Evolutionary conservation across 305 asterid genomes (phyloP).

Genomic region (Fraxinus sp.): DNA sequence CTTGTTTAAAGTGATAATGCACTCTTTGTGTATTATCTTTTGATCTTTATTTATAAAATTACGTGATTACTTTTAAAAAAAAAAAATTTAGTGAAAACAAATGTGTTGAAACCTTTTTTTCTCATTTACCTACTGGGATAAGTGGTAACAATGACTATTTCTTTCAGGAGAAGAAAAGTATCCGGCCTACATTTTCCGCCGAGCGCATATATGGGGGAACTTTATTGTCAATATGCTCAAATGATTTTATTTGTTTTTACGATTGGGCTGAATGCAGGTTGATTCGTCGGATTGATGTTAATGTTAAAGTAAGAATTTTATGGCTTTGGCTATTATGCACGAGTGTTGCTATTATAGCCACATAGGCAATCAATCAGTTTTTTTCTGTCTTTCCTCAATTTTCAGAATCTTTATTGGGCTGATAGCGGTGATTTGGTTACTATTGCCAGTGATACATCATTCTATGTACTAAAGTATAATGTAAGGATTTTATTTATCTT

Average conservation of each 20-base stretch:
- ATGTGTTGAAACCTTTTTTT: conserved; percentile 1
- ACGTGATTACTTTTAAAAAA: too few species aligned
- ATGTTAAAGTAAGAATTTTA: conserved; percentile 70
- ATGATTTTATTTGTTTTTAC: conserved; percentile 90
- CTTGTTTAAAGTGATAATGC: too few species aligned
- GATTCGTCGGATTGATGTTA: conserved; percentile 89
- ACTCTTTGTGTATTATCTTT: too few species aligned
- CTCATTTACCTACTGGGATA: conserved; percentile 18
- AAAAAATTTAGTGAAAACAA: neutral
- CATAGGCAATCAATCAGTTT: neutral
- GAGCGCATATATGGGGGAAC: conserved; percentile 91
- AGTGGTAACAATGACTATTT: conserved; percentile 26
- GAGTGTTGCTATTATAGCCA: conserved; percentile 25
- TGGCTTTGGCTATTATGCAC: neutral
- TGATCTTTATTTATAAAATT: too few species aligned
- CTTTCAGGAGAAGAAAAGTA: conserved; percentile 95
- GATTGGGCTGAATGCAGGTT: conserved; percentile 97
- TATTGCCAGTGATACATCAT: conserved; percentile 65
- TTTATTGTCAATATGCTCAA: conserved; percentile 89
- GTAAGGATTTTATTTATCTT: conserved; percentile 41
- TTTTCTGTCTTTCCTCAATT: conserved; percentile 20
- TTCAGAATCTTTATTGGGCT: conserved; percentile 99
- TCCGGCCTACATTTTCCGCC: conserved; percentile 94
- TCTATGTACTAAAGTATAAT: conserved; percentile 69
- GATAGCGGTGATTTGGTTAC: conserved; percentile 98